These are phyloP conservation scores for Dendrostoma leiphaemia DNA, from an alignment of 2,329 filamentous ascomycete genomes.

Conservation along the genomic window DNA sequence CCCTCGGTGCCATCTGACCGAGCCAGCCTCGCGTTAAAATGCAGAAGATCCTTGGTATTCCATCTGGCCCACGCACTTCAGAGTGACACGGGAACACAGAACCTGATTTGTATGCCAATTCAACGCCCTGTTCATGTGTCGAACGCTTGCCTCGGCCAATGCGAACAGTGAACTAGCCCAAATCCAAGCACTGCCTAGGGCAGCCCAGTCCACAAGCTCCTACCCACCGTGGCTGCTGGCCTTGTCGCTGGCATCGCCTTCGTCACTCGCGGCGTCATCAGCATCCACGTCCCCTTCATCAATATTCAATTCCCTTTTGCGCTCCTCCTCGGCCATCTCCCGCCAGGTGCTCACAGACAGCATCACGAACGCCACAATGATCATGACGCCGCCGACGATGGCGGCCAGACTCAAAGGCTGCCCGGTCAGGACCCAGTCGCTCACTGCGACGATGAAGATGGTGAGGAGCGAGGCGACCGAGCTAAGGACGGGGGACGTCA, in stretches of 20 bases:
- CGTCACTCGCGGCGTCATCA: constrained; percentile 35
- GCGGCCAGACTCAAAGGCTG: constrained; percentile 72
- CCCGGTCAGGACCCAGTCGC: constrained; percentile 84
- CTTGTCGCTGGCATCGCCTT: constrained; percentile 27
- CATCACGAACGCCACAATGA: constrained; percentile 83
- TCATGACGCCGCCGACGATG: constrained; percentile 78
- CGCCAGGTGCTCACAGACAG: constrained; percentile 89
- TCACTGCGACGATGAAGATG: constrained; percentile 92
- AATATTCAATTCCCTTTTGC: constrained; percentile 51
- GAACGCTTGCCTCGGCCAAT: background rate
- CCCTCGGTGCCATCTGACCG: background rate
- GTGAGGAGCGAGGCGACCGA: constrained; percentile 92
- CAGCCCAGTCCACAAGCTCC: background rate
- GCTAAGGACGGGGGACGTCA: constrained; percentile 89
- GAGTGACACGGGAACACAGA: background rate
- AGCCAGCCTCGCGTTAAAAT: background rate
- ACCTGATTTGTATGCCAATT: background rate
- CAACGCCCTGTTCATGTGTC: background rate
- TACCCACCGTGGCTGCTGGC: constrained; percentile 13
- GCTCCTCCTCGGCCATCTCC: constrained; percentile 84
- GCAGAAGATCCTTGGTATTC: background rate
- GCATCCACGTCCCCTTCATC: constrained; percentile 42
- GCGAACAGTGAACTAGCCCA: too few species aligned
- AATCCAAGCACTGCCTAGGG: too few species aligned
- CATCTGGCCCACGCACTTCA: background rate